phyloP scores from a whole-genome alignment of 768 basidiomycete species.

The Phlebiopsis flavidoalba region DNA sequence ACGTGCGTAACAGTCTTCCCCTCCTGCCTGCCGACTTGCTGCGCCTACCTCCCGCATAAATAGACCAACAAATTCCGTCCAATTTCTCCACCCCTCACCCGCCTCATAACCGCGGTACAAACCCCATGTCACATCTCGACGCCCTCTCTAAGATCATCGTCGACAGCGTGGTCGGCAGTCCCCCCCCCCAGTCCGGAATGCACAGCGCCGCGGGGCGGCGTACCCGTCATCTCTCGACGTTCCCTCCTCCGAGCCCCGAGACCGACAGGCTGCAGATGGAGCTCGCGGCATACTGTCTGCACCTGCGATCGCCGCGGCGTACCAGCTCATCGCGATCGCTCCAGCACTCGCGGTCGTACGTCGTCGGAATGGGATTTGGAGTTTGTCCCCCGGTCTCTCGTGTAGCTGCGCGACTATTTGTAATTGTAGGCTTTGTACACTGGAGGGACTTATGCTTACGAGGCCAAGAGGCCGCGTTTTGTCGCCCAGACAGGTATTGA shows the following conservation, averaged over 20 bases:
- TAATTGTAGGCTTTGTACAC: conserved; percentile 7
- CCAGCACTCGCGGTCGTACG: not conserved
- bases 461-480: conserved; percentile 20
- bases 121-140: conserved; percentile 2
- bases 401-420: not conserved
- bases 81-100: no score
- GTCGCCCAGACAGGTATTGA: conserved; percentile 26
- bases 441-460: conserved; percentile 18
- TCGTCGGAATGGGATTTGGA: not conserved
- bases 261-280: not conserved
- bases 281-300: not conserved
- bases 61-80: no score
- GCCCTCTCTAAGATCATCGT: conserved; percentile 6
- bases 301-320: conserved; percentile 7
- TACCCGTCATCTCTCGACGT: conserved; percentile 1
- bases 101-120: no score
- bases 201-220: not conserved
- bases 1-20: no score
- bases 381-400: not conserved
- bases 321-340: conserved; percentile 12
- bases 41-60: no score
- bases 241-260: not conserved
- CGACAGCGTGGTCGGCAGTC: not conserved
- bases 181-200: not conserved
- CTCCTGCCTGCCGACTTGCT: no score